Evolutionary conservation across 257 asterid genomes (phyloP), one percentile per base, ranked within the genome.

Genomic region (Fraxinus anomala): DNA sequence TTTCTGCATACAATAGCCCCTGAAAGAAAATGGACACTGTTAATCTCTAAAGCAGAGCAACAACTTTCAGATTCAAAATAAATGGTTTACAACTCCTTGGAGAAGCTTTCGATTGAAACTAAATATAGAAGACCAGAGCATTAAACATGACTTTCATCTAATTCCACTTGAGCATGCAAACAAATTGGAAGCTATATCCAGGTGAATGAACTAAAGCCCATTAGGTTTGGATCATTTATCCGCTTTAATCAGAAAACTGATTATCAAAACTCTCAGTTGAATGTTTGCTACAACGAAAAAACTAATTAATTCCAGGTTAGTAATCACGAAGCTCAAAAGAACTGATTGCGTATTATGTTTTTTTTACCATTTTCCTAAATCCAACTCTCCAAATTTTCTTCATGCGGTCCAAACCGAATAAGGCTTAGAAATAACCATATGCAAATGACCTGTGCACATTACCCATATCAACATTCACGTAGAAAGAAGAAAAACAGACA

Each of bases 1-100:
- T 89, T 81, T 87, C 98, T 31, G 81, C 96, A 85, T 96, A 96
- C 72, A 96, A 30, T 81, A 96, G 97, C 76, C 99, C 99, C 99
- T 93, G 89, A 81, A 83, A 78, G 37, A 68, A 70, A 80, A 77
- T 26, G 28, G 13, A 47, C 7, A 21, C 14, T n/a, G 54, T 68
- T 63, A 80, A 80, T 76, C 66, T 56, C 77, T 44, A 47, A 76
- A 14, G 56, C 12, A 73, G 23, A 81, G 73, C 26, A 23, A 31
- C 36, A 68, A 49, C 11, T 44, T 56, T 40, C 30, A 71, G 67
- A 74, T 70, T 69, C 21, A 59, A 61, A 79, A 28, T 39, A 19
- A 1, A 68, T 44, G 49, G 56, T 54, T 44, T 42, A 73, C 17
- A 80, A 23, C 63, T 63, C 39, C 30, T 49, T 30, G 6, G 19